Evolutionary conservation across 495 filamentous ascomycete genomes (phyloP).

Genomic region (Pyronema omphalodes): DNA sequence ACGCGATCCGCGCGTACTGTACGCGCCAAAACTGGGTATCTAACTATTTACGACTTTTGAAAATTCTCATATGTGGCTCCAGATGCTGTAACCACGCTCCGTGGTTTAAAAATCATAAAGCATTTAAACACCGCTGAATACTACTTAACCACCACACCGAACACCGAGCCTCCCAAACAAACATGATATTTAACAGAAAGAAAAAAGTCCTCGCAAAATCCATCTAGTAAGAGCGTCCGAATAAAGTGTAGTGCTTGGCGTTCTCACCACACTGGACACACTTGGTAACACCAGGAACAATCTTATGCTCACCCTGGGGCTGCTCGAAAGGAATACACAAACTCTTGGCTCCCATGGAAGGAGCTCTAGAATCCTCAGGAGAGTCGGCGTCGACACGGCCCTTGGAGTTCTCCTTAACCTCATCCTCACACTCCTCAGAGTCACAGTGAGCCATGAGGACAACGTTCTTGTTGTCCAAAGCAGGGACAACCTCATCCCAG

Average conservation of each 20-base stretch:
- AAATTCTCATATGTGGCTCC: no score
- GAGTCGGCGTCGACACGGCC: slow-evolving; percentile 49
- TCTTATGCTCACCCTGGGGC: slow-evolving; percentile 40
- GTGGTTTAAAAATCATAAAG: not conserved
- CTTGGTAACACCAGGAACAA: slow-evolving; percentile 64
- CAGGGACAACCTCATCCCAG: slow-evolving; percentile 78
- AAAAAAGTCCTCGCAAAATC: not conserved
- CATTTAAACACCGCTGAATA: not conserved
- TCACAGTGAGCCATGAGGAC: slow-evolving; percentile 68
- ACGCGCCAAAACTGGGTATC: no score
- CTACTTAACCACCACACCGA: not conserved
- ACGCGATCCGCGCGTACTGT: not conserved
- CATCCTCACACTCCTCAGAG: slow-evolving; percentile 66
- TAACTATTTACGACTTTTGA: no score
- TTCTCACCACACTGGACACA: slow-evolving; percentile 58
- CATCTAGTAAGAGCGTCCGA: slow-evolving; percentile 23
- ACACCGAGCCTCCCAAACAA: not conserved
- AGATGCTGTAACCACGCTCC: no score
- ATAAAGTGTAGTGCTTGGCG: slow-evolving; percentile 24
- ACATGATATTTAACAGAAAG: not conserved
- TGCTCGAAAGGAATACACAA: slow-evolving; percentile 97
- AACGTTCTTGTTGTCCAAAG: slow-evolving; percentile 79
- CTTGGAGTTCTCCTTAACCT: slow-evolving; percentile 77
- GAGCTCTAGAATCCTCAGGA: slow-evolving; percentile 60
- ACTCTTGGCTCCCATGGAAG: slow-evolving; percentile 92